Conservation (phyloP, 805 yeast genomes). For the Pichia cephalocereana region DNA sequence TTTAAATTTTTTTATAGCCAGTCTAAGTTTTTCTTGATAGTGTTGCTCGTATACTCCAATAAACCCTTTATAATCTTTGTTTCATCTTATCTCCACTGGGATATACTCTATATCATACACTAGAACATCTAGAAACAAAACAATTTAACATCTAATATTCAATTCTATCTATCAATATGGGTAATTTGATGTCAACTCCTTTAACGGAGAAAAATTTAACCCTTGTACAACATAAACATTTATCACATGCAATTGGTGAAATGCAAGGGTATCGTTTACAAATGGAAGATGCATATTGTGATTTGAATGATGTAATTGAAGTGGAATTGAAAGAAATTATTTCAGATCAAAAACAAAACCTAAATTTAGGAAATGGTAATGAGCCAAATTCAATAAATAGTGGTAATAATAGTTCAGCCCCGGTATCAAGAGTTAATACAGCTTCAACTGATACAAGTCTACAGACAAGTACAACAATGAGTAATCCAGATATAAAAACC, state of each 20-base stretch:
- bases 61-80: no score
- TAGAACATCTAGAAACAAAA: no score
- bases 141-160: no score
- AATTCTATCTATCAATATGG: slow-evolving; percentile 34
- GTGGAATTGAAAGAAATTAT: background rate
- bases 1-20: no score
- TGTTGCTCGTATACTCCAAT: no score
- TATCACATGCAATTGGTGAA: slow-evolving; percentile 56
- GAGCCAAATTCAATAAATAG: no score
- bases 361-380: no score
- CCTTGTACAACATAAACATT: slow-evolving; percentile 33
- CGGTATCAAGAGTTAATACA: background rate
- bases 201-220: slow-evolving; percentile 57
- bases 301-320: slow-evolving; percentile 25
- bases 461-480: background rate
- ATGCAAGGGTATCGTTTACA: slow-evolving; percentile 72
- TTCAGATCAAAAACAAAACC: no score
- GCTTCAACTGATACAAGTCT: background rate
- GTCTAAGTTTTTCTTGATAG: no score
- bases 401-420: background rate
- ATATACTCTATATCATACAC: no score
- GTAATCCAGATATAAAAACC: background rate
- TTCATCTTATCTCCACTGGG: no score
- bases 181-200: slow-evolving; percentile 67
- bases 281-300: slow-evolving; percentile 70